Evolutionary conservation across 2,329 filamentous ascomycete genomes (phyloP), one percentile per base, ranked within the genome.

Genomic region (Aspergillus eucalypticola): DNA sequence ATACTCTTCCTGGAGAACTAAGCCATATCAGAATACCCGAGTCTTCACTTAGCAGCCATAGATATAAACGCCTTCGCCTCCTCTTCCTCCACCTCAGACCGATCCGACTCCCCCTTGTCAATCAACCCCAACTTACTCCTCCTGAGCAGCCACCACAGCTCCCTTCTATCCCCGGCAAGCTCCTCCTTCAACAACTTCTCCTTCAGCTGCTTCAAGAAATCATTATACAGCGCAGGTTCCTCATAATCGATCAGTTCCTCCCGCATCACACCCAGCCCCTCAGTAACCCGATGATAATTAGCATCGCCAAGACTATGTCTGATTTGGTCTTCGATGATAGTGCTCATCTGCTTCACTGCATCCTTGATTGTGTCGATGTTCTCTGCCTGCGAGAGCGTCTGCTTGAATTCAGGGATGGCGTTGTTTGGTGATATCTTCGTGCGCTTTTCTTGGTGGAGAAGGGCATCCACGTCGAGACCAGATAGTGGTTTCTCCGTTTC

Each of bases 321-420:
- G 61, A 97, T 85, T 54, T 91, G 85, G 7, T 82, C 79, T 60
- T 87, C 83, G 48, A 96, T 84, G 58, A 96, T 88, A 4, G 73
- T 73, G 11, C 83, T 86, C 85, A 98, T 90, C 70, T 96, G 91
- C 64, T 87, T 86, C 5, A 87, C 83, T 1, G 90, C 89, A 17
- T 88, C 84, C 61, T 86, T 81, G 56, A 96, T 84, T 3, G 84
- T 81, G 1, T 84, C 78, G 1, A 89, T 78, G 27, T 88, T 83
- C 6, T 86, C 82, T 0, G 89, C 83, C 1, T 79, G 78, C 1
- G 81, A 81, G 15, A 98, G 81, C 3, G 88, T 84, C 73, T 92
- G 91, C 72, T 93, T 96, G 84, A 96, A 97, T 61, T 94, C 91
- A 0, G 95, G 92, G 5, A 98, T 87, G 1, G 93, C 87, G 64